Conservation (phyloP, 192 early-diverging fungal species). For the Backusella luteola region DNA sequence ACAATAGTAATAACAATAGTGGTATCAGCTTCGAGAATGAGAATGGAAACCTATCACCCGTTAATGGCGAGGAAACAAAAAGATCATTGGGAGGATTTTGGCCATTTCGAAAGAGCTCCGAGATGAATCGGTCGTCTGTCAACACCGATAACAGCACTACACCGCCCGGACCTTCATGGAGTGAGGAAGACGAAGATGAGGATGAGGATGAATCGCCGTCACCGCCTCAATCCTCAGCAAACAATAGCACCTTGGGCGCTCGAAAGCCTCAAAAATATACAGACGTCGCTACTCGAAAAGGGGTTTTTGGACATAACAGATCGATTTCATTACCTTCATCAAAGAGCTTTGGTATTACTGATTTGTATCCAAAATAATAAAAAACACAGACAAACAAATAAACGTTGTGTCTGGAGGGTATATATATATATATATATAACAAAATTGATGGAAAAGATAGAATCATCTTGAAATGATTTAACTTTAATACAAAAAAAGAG, state of each 20-base stretch:
- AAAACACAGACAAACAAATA: not conserved
- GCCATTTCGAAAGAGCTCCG: conserved; percentile 18
- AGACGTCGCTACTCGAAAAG: not conserved
- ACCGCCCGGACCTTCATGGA: not conserved
- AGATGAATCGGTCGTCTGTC: not conserved
- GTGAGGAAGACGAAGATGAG: conserved; percentile 19
- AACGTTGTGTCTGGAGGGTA: not conserved
- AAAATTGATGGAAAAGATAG: not conserved
- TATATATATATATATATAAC: not conserved
- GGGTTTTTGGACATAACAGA: conserved; percentile 10
- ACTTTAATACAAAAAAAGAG: not conserved
- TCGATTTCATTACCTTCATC: conserved; percentile 5
- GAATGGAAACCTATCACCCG: not conserved
- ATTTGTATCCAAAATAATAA: not conserved
- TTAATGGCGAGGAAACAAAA: not conserved
- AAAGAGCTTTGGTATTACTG: conserved; percentile 2
- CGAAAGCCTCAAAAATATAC: not conserved
- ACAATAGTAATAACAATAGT: not conserved
- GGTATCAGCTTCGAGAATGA: not conserved
- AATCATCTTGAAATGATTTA: not conserved
- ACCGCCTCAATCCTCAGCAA: not conserved
- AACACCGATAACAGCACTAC: not conserved
- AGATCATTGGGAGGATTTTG: conserved; percentile 7
- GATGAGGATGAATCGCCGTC: not conserved
- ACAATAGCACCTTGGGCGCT: not conserved